These are phyloP conservation scores for Vaccinium corymbosum DNA, from an alignment of 148 eudicot species.

Conservation along the genomic window DNA sequence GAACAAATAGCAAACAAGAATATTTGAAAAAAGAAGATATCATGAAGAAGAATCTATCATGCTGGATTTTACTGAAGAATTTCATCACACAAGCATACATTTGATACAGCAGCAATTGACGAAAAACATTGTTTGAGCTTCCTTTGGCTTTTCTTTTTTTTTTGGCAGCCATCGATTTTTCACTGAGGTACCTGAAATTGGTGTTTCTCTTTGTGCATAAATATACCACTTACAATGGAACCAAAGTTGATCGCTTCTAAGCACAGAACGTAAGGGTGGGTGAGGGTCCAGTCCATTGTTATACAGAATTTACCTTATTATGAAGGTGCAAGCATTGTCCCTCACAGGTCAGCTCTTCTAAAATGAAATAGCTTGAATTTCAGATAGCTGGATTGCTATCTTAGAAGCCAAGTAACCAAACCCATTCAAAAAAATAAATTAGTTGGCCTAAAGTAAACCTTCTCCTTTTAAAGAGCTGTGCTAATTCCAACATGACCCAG, in stretches of 20 bases:
- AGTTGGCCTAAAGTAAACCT: conserved; percentile 3
- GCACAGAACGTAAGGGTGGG: neutral
- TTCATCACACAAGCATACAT: conserved; percentile 4
- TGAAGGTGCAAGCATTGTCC: neutral
- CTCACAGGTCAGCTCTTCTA: neutral
- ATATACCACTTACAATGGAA: neutral
- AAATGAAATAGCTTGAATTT: neutral
- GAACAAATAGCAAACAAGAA: neutral
- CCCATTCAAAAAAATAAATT: neutral
- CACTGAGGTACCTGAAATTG: neutral
- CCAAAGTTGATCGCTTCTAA: neutral
- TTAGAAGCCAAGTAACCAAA: neutral
- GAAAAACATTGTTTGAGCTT: neutral
- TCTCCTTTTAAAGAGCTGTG: neutral
- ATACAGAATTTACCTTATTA: neutral
- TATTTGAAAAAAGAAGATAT: neutral
- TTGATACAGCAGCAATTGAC: neutral
- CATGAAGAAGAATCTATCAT: neutral
- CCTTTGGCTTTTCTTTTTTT: neutral
- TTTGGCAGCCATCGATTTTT: neutral
- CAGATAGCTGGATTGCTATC: neutral
- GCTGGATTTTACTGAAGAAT: neutral
- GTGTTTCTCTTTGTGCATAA: neutral
- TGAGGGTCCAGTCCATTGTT: neutral
- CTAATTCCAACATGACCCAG: neutral